phyloP scores from a whole-genome alignment of 371 early-diverging fungal genomes.

The Apophysomyces trapeziformis region DNA sequence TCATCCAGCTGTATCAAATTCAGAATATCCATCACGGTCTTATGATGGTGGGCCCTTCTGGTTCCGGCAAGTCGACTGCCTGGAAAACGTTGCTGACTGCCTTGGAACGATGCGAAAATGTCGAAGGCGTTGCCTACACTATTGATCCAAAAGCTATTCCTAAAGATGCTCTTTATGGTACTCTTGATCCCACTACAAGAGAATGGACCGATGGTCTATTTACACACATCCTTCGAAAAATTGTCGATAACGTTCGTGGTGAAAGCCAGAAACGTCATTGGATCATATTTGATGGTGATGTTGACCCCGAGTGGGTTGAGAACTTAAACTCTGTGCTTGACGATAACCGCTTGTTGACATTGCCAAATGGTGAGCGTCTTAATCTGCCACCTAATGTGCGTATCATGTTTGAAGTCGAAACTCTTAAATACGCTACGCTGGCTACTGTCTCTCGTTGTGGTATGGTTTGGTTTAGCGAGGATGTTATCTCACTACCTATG shows the following conservation, averaged over 20 bases:
- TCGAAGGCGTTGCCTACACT: constrained; percentile 91
- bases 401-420: constrained; percentile 99
- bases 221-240: constrained; percentile 95
- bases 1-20: constrained; percentile 96
- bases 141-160: constrained; percentile 98
- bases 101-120: constrained; percentile 84
- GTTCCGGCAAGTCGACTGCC: constrained; percentile 93
- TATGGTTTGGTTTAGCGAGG: constrained; percentile 98
- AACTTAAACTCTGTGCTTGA: constrained; percentile 98
- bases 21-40: constrained; percentile 98
- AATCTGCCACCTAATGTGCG: constrained; percentile 94
- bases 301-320: constrained; percentile 99
- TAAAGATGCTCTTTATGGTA: constrained; percentile 96
- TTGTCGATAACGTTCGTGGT: constrained; percentile 97
- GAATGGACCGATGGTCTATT: constrained; percentile 99
- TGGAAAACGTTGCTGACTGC: constrained; percentile 93
- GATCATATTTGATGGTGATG: constrained; percentile 99
- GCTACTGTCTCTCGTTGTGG: constrained; percentile 99
- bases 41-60: constrained; percentile 99
- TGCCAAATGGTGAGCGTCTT: constrained; percentile 99
- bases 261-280: constrained; percentile 94
- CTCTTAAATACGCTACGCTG: constrained; percentile 94
- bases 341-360: constrained; percentile 95
- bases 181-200: constrained; percentile 95
- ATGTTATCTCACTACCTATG: constrained; percentile 87